Conservation (phyloP, 208 protist species). For the Crithidia thermophila region DNA sequence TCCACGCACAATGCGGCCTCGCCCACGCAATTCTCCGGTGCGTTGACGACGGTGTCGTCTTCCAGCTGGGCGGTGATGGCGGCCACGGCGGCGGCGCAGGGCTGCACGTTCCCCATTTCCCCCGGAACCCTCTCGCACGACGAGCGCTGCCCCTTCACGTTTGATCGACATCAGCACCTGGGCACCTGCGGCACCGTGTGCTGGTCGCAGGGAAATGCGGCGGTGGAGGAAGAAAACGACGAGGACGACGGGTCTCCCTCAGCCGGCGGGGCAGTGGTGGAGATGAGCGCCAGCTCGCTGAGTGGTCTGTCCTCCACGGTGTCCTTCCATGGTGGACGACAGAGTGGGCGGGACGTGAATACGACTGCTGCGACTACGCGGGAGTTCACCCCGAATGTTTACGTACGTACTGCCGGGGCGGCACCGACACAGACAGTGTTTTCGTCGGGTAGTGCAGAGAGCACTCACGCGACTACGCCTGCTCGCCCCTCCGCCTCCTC, state of each 20-base stretch:
- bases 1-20: too few relatives aligned
- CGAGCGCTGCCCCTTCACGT: slow-evolving; percentile 32
- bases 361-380: too few relatives aligned
- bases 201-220: slow-evolving; percentile 57
- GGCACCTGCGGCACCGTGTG: slow-evolving; percentile 38
- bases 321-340: too few relatives aligned
- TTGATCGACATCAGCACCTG: slow-evolving; percentile 52
- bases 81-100: slow-evolving; percentile 1
- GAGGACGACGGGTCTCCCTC: not conserved
- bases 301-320: not conserved
- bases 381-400: too few relatives aligned
- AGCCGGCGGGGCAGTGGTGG: not conserved
- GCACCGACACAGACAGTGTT: too few relatives aligned
- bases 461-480: too few relatives aligned
- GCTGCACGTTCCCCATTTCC: slow-evolving; percentile 13
- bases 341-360: too few relatives aligned
- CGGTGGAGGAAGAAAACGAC: not conserved
- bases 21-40: too few relatives aligned
- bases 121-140: slow-evolving; percentile 30
- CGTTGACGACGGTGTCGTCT: slow-evolving; percentile 18
- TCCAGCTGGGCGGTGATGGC: slow-evolving; percentile 13
- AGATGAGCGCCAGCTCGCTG: not conserved
- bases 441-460: too few relatives aligned
- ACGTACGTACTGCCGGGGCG: too few relatives aligned
- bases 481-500: not conserved